Evolutionary conservation across 1,139 yeast species (phyloP), one percentile per base, ranked within the genome.

Genomic region (Saccharomyces hybrid): DNA sequence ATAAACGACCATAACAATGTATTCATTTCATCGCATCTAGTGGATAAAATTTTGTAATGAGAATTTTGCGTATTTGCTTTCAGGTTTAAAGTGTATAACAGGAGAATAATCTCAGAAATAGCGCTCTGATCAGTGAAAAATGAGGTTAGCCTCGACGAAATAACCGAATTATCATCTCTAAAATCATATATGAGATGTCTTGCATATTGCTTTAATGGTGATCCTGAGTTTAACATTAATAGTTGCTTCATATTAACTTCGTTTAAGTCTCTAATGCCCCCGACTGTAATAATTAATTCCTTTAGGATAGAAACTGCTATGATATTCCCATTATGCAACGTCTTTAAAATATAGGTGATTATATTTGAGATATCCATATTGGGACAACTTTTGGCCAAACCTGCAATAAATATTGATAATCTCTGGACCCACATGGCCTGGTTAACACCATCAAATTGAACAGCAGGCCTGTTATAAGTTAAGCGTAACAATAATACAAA

Each of bases 371-470:
- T 65, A 60, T 82, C 81, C 63, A 86, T 78, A 26, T 73, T 70
- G 0, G 81, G 76, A 62, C 83, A 81, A 8, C 73, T 69, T 56
- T 76, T 81, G 46, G 85, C 81, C 5, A 85, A 70, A 56, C 82
- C 81, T 1, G 91, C 90, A 55, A 85, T 78, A 61, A 86, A 86
- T 1, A 80, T 73, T 0, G 90, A 78, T 28, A 86, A 70, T 31
- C 89, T 83, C 65, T 85, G 95, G 41, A 89, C 79, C 98, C 98
- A 93, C 66, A 82, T 85, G 23, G 88, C 77, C 58, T 88, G 95
- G 62, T 84, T 82, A 56, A 91, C 73, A 4, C 98, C 98, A 70
- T 90, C 93, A 16, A 71, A 77, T 69, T 89, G 96, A 44, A 85
- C 75, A 28, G 84, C 78, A 3, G 81, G 74, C 69, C 96, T 76